Evolutionary conservation across 1,139 yeast species (phyloP), one percentile per base, ranked within the genome.

Genomic region (Kodamaea ohmeri): DNA sequence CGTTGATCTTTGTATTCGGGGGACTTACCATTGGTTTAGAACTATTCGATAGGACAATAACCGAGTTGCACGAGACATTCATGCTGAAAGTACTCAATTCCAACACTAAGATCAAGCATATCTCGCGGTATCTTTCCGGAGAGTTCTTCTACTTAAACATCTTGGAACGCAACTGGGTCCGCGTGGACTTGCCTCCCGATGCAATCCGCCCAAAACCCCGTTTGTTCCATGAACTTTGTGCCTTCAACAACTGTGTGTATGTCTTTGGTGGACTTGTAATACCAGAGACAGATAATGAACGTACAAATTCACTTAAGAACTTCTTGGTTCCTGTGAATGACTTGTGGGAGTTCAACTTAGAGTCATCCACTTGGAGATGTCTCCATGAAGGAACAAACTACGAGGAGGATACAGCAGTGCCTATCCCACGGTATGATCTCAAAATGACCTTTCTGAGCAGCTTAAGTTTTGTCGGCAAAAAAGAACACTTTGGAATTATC

Each of bases 21-120:
- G 92, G 92, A 0, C 57, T 80, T n/a, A 73, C 80, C 1, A 60
- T 78, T 16, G 84, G 83, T 1, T 51, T 81, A 18, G 77, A 74
- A 32, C 53, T 82, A 18, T 46, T 52, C 6, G 55, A 63, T 5
- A 53, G 65, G 13, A 60, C 74, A 19, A 56, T 69, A 24, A 55
- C 52, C 0, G 72, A 64, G 34, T 47, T 63, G 42, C 32, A 48
- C 40, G 34, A 45, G 8, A 53, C 52, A 3, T 68, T 67, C 46
- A 42, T 47, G n/a, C 56, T 51, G 51, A 63, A 60, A 38, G 42
- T 62, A 17, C 44, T 49, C 30, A 43, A 46, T 22, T 49, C 58
- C 35, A 55, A 54, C 42, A 44, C 56, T 28, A 65, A 63, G 44
- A 53, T 55, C 31, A 54, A 56, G 44, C 50, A 54, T 26, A 41